Evolutionary conservation across 1,139 yeast species (phyloP), one percentile per base, ranked within the genome.

Genomic region (Saccharomyces hybrid): DNA sequence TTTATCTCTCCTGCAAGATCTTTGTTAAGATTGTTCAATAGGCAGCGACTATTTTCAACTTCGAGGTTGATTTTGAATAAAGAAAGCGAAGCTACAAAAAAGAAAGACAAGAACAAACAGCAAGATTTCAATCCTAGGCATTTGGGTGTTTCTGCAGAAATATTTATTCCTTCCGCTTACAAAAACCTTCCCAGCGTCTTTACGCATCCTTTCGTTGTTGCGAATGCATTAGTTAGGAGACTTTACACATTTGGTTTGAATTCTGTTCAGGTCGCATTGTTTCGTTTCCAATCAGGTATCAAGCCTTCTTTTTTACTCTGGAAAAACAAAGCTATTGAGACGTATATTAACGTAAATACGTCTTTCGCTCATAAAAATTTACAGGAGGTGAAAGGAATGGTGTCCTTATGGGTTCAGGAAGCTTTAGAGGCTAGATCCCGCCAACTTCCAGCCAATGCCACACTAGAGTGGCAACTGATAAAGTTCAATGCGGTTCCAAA

Each of bases 321-420:
- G 91, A 84, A 84, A 67, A 86, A 86, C 67, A 78, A 78, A 49
- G 89, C 90, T n/a, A 79, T 86, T 57, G 86, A 85, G 61, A 75
- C 74, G 52, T 86, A 81, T 66, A 83, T 83, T 32, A 77, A 78
- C 54, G 83, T 86, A 16, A 86, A 86, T 70, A 79, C 80, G 62
- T 83, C 86, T 3, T 86, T 86, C 72, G 88, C 89, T 0, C 61
- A 72, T 14, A 78, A 73, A 58, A 75, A 76, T 60, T 67, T 78
- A 50, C 73, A 65, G 53, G 68, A 75, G 29, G 74, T 79, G 47
- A 74, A 73, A 60, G 75, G 72, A 60, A 71, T 71, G 50, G 76
- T 81, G 54, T 78, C 81, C 50, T 75, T 83, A 26, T 85, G 87
- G 78, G 88, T 82, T 2, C 83, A 78, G 58, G 83, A 79, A 58